Evolutionary conservation across 2,329 filamentous ascomycete species (phyloP), one percentile per base, ranked within the genome.

Genomic region (Ophiocordyceps sinensis): DNA sequence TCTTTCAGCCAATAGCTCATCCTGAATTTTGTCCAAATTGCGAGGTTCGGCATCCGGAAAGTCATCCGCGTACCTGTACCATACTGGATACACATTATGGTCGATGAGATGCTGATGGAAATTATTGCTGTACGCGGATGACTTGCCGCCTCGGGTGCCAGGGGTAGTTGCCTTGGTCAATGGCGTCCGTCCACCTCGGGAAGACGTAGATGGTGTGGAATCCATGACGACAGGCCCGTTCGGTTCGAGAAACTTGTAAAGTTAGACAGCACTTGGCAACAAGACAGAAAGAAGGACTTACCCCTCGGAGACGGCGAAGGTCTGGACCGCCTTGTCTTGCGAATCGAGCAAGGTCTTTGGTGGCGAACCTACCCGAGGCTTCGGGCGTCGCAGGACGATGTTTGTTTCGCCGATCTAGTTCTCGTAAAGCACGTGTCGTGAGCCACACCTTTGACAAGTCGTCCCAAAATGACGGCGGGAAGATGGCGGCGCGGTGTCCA

Each of bases 11-110:
- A 30, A 14, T 5, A 30, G 5, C 14, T 30, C 3, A 2, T 14
- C 29, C 3, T 30, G 29, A 5, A 30, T 3, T 3, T 5, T 11
- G 29, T 30, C 29, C 29, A 30, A 30, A 30, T 30, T 30, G 3
- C 29, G 29, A 2, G 29, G 29, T 30, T 30, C 29, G 10, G 29
- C 29, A 5, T 30, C 29, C 11, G 29, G 11, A 5, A 3, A 11
- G 5, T 30, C 29, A 14, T 30, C 29, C 3, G 3, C 29, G 29
- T 30, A 30, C 3, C 5, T 5, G 14, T 30, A 5, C 3, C 12
- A 4, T 70, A 69, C 46, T 30, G 29, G 29, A 4, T 38, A 19
- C n/a, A 35, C 28, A 19, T 28, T 28, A 37, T 31, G 14, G 0
- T 38, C 31, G 26, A 11, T 28, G 11, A 38, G 30, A 11, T 36